These are phyloP conservation scores for Malus orientalis DNA, from an alignment of 306 rosid species.

Conservation along the genomic window DNA sequence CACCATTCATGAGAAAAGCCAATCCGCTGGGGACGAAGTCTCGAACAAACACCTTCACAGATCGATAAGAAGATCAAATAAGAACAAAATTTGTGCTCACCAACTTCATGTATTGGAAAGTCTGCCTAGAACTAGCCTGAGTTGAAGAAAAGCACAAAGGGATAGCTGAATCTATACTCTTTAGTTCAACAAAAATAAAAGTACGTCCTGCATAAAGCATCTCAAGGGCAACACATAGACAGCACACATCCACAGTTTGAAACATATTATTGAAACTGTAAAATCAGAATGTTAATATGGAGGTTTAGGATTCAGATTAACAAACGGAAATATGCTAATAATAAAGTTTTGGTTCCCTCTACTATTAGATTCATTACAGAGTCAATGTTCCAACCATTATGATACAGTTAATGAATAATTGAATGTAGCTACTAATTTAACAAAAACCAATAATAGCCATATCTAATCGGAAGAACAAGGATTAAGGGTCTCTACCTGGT, in stretches of 20 bases:
- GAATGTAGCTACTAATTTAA: neutral
- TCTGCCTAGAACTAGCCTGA: neutral
- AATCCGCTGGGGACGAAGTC: slow-evolving; percentile 89
- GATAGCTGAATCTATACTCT: neutral
- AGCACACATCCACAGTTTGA: neutral
- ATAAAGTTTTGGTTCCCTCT: neutral
- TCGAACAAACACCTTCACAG: slow-evolving; percentile 74
- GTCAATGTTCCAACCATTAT: neutral
- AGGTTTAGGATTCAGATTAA: neutral
- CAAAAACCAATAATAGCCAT: neutral
- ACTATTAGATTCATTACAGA: neutral
- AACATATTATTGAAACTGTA: neutral
- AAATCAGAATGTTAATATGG: neutral
- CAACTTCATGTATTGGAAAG: neutral
- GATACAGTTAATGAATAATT: neutral
- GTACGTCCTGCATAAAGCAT: no score
- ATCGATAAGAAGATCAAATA: slow-evolving; percentile 1
- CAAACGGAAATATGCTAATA: neutral
- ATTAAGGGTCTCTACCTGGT: slow-evolving; percentile 32
- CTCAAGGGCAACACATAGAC: neutral
- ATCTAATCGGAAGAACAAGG: neutral
- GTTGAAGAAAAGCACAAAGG: neutral
- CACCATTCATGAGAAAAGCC: slow-evolving; percentile 80
- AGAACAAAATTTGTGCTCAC: slow-evolving; percentile 3
- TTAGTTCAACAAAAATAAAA: neutral